These are phyloP conservation scores for Hordeum marinum DNA, from an alignment of 176 grass and related monocot species.

Conservation along the genomic window DNA sequence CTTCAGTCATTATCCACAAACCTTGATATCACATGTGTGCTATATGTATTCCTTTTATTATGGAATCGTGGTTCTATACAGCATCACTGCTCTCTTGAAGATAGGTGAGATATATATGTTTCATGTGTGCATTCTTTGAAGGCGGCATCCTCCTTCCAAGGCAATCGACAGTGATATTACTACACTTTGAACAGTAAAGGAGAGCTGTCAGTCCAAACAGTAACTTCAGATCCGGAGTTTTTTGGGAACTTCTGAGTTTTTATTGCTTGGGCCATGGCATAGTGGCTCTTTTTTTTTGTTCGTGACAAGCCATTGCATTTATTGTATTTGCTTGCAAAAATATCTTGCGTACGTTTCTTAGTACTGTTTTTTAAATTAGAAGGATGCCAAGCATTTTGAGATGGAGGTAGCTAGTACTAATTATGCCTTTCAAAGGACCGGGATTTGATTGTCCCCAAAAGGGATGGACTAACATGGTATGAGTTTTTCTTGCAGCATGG, in stretches of 20 bases:
- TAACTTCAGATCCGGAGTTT: background rate
- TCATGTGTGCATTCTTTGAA: background rate
- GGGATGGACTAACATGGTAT: background rate
- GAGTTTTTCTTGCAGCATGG: constrained; percentile 42
- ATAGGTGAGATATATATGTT: background rate
- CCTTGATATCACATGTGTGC: constrained; percentile 43
- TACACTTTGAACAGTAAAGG: constrained; percentile 10
- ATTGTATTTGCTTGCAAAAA: background rate
- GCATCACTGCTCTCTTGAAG: background rate
- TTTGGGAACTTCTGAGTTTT: background rate
- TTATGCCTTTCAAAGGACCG: background rate
- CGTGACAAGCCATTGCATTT: background rate
- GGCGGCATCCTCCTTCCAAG: background rate
- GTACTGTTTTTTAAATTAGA: background rate
- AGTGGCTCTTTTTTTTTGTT: background rate
- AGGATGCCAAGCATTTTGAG: background rate
- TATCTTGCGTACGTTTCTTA: background rate
- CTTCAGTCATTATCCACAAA: background rate
- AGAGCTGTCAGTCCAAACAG: background rate
- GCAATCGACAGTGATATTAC: background rate
- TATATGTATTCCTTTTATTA: background rate
- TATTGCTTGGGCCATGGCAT: background rate
- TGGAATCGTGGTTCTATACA: background rate
- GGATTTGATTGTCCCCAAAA: background rate
- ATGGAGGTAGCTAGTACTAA: background rate